Percentiles rank a stretch among this genome's conserved stretches.
Evolutionary conservation across 1,139 yeast species (phyloP).

Genomic region (Pichia inconspicua): DNA sequence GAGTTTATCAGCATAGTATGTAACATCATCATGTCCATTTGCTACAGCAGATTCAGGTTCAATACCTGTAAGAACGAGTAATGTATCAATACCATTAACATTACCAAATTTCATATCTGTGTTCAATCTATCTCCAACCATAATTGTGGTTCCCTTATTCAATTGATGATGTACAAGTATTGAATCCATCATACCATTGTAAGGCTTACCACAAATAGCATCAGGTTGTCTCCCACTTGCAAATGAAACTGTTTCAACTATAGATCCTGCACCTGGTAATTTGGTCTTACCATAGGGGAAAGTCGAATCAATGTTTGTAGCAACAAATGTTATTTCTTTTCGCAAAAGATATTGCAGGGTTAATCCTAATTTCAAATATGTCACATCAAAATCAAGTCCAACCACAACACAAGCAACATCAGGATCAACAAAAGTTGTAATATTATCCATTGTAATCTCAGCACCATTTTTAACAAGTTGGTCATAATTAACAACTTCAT

Average conservation of each 20-base stretch:
- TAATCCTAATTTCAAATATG: constrained; percentile 72
- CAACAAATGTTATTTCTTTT: constrained; percentile 67
- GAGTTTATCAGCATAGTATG: constrained; percentile 60
- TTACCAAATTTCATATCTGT: constrained; percentile 92
- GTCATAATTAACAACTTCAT: constrained; percentile 42
- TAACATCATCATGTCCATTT: constrained; percentile 45
- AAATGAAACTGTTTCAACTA: constrained; percentile 69
- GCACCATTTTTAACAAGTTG: constrained; percentile 26
- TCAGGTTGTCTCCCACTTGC: constrained; percentile 67
- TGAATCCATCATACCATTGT: constrained; percentile 82
- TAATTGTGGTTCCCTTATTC: constrained; percentile 61
- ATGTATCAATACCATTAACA: constrained; percentile 74
- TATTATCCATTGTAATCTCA: constrained; percentile 39
- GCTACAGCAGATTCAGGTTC: constrained; percentile 50
- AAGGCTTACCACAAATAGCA: constrained; percentile 81
- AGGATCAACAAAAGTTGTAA: constrained; percentile 55
- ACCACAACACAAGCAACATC: constrained; percentile 82
- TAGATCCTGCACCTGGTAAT: constrained; percentile 92
- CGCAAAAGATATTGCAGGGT: constrained; percentile 75
- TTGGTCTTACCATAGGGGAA: constrained; percentile 82
- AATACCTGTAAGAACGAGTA: constrained; percentile 85
- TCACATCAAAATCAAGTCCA: constrained; percentile 70
- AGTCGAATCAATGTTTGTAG: constrained; percentile 94
- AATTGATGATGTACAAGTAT: constrained; percentile 60
- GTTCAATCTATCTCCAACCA: constrained; percentile 93